Percentiles rank a stretch among this genome's conserved stretches.
Conservation (phyloP, 192 early-diverging fungal genomes). For the Dimargaris cristalligena region DNA sequence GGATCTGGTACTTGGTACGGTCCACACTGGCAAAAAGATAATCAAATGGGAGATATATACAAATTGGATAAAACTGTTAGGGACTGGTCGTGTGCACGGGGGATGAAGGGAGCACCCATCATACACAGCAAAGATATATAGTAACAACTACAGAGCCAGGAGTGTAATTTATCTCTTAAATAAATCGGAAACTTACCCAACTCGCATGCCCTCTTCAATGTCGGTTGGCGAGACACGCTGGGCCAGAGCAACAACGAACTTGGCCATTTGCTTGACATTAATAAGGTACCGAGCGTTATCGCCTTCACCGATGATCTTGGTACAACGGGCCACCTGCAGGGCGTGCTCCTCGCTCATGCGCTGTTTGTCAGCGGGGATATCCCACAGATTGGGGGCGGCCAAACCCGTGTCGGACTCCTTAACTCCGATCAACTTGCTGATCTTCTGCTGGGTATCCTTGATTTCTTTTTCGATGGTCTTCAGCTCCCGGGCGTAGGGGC, state of each 20-base stretch:
- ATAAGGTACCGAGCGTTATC: conserved; percentile 95
- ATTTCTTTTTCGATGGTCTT: conserved; percentile 88
- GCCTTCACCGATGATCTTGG: conserved; percentile 92
- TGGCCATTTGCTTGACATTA: conserved; percentile 97
- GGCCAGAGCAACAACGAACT: conserved; percentile 95
- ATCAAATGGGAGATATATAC: no score
- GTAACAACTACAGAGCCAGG: no score
- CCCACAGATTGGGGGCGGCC: conserved; percentile 95
- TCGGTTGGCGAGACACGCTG: conserved; percentile 96
- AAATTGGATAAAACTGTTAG: no score
- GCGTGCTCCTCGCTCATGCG: conserved; percentile 86
- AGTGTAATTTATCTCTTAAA: no score
- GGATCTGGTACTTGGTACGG: conserved; percentile 97
- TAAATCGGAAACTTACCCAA: conserved; percentile 41
- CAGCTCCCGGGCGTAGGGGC: conserved; percentile 91
- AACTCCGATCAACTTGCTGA: conserved; percentile 98
- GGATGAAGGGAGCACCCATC: no score
- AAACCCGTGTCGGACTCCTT: conserved; percentile 98
- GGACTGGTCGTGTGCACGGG: no score
- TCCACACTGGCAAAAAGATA: no score
- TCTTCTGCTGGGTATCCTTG: conserved; percentile 92
- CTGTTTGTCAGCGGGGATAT: conserved; percentile 97
- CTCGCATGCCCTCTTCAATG: conserved; percentile 98
- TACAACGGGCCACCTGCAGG: conserved; percentile 86
- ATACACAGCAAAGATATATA: no score